Evolutionary conservation across 805 yeast species (phyloP).

Genomic region (Metschnikowia drakensbergensis): DNA sequence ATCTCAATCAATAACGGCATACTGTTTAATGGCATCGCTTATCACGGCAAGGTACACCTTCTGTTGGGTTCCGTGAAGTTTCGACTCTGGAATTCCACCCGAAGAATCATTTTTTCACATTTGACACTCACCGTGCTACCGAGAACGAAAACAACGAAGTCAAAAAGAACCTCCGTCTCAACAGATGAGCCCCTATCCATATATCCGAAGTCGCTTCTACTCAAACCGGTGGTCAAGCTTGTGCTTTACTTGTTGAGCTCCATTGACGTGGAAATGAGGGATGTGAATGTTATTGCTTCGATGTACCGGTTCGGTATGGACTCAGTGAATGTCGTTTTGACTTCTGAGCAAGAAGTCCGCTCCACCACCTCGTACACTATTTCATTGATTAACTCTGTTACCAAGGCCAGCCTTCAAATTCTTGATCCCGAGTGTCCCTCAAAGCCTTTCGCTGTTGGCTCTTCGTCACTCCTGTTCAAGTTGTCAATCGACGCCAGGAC

Average conservation of each 20-base stretch:
- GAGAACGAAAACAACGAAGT: background rate
- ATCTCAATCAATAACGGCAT: conserved; percentile 37
- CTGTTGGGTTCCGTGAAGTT: conserved; percentile 25
- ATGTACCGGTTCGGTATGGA: background rate
- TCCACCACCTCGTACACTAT: background rate
- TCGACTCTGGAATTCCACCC: conserved; percentile 38
- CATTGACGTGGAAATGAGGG: conserved; percentile 10
- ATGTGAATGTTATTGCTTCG: background rate
- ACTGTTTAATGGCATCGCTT: conserved; percentile 29
- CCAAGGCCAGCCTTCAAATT: background rate
- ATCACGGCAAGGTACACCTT: conserved; percentile 16
- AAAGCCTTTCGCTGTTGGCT: conserved; percentile 4
- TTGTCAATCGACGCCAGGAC: conserved; percentile 4
- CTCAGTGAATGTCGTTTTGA: conserved; percentile 2
- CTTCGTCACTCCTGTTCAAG: conserved; percentile 7
- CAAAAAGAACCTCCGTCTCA: background rate
- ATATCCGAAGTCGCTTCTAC: conserved; percentile 7
- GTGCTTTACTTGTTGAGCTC: background rate
- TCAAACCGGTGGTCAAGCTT: background rate
- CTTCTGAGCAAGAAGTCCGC: background rate
- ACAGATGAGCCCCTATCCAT: conserved; percentile 8
- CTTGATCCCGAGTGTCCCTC: background rate
- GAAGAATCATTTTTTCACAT: conserved; percentile 30
- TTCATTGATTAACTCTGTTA: background rate
- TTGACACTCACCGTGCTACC: conserved; percentile 8